These are phyloP conservation scores for Urtica urens DNA, from an alignment of 306 rosid species.

Conservation along the genomic window DNA sequence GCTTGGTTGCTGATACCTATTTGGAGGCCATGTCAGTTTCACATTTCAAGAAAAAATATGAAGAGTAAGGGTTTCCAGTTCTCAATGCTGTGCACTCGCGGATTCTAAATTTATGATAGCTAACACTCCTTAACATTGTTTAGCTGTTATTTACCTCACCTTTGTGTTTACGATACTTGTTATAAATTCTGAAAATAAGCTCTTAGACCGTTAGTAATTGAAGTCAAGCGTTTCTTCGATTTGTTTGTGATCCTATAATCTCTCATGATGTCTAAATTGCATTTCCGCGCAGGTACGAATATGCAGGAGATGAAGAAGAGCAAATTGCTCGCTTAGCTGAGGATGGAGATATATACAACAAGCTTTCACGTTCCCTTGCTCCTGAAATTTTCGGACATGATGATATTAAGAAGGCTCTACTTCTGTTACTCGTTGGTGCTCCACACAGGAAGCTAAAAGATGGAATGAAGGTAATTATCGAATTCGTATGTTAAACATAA, in stretches of 20 bases:
- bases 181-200: too few species aligned
- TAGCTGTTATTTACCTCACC: too few species aligned
- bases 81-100: too few species aligned
- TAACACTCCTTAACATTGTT: too few species aligned
- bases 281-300: slow-evolving; percentile 51
- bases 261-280: slow-evolving; percentile 12
- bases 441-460: slow-evolving; percentile 85
- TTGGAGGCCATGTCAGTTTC: slow-evolving; percentile 92
- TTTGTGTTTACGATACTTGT: too few species aligned
- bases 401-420: slow-evolving; percentile 82
- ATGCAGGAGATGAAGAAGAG: slow-evolving; percentile 80
- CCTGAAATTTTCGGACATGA: slow-evolving; percentile 98
- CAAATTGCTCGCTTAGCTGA: slow-evolving; percentile 61
- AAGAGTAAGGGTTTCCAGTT: slow-evolving; percentile 54
- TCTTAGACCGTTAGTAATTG: too few species aligned
- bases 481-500: neutral
- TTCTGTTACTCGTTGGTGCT: slow-evolving; percentile 94
- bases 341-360: slow-evolving; percentile 88
- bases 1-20: slow-evolving; percentile 93
- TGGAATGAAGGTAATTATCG: slow-evolving; percentile 85
- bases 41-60: slow-evolving; percentile 92
- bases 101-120: too few species aligned
- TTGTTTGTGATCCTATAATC: too few species aligned
- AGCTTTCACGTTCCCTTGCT: slow-evolving; percentile 75
- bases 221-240: too few species aligned